Percentiles rank a stretch among this genome's conserved stretches.
Evolutionary conservation across 2,329 filamentous ascomycete species (phyloP).

Genomic region (Fusarium virguliforme): DNA sequence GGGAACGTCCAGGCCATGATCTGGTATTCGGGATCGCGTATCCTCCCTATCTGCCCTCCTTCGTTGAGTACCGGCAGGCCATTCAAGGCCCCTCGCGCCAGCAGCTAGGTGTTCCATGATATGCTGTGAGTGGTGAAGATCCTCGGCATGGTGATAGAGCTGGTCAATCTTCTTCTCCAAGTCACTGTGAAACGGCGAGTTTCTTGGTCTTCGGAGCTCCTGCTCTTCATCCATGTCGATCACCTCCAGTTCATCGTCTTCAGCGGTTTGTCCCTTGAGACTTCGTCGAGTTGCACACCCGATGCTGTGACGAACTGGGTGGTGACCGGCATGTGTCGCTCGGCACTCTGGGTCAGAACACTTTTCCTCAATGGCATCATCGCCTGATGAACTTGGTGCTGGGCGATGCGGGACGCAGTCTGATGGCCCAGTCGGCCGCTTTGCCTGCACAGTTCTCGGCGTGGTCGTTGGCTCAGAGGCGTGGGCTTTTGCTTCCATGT

Average conservation of each 20-base stretch:
- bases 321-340: slow-evolving; percentile 49
- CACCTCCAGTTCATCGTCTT: slow-evolving; percentile 22
- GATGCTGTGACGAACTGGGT: slow-evolving; percentile 55
- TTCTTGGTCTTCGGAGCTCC: neutral
- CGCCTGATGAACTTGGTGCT: slow-evolving; percentile 27
- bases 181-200: slow-evolving; percentile 24
- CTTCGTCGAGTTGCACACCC: slow-evolving; percentile 49
- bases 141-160: slow-evolving; percentile 55
- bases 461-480: slow-evolving; percentile 45
- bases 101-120: slow-evolving; percentile 56
- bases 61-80: slow-evolving; percentile 12
- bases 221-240: slow-evolving; percentile 26
- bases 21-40: slow-evolving; percentile 4
- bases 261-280: slow-evolving; percentile 1
- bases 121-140: slow-evolving; percentile 56
- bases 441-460: slow-evolving; percentile 38
- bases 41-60: slow-evolving; percentile 23
- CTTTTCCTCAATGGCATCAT: slow-evolving; percentile 37
- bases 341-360: slow-evolving; percentile 53
- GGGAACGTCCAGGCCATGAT: slow-evolving; percentile 1
- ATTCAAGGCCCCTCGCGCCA: slow-evolving; percentile 28
- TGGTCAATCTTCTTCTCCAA: slow-evolving; percentile 52
- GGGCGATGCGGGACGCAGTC: slow-evolving; percentile 52
- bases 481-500: slow-evolving; percentile 46
- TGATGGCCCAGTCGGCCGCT: slow-evolving; percentile 46